Percentiles rank a stretch among this genome's conserved stretches.
Conservation (phyloP, 2,329 filamentous ascomycete genomes). For the Sclerotinia glacialis region DNA sequence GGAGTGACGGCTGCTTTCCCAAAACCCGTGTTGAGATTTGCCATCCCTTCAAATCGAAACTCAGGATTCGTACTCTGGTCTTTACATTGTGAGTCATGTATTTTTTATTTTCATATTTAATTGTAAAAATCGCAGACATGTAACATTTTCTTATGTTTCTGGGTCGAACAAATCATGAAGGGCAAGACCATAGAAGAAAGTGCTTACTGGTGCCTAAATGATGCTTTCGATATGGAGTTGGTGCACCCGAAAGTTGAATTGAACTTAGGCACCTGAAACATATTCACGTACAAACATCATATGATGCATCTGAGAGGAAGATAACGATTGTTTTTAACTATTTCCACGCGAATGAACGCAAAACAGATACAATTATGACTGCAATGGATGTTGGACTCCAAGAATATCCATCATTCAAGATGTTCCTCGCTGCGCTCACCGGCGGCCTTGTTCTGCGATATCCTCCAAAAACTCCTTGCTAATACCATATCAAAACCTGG, state of each 20-base stretch:
- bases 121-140: background rate
- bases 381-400: no score
- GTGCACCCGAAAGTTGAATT: background rate
- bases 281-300: background rate
- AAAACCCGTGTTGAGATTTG: background rate
- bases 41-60: background rate
- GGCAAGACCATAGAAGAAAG: no score
- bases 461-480: constrained; percentile 1
- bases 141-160: no score
- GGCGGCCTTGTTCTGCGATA: background rate
- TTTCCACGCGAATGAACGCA: background rate
- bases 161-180: background rate
- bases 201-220: background rate
- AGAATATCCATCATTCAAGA: background rate
- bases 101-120: background rate
- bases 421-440: background rate
- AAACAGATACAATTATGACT: background rate
- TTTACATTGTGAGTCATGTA: background rate
- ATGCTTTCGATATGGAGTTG: background rate
- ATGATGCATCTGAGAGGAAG: background rate
- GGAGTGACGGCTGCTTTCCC: no score
- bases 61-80: background rate
- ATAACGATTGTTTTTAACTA: background rate
- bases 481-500: background rate
- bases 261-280: background rate